Evolutionary conservation across 768 basidiomycete genomes (phyloP), one percentile per base, ranked within the genome.

Genomic region (Suillus plorans): DNA sequence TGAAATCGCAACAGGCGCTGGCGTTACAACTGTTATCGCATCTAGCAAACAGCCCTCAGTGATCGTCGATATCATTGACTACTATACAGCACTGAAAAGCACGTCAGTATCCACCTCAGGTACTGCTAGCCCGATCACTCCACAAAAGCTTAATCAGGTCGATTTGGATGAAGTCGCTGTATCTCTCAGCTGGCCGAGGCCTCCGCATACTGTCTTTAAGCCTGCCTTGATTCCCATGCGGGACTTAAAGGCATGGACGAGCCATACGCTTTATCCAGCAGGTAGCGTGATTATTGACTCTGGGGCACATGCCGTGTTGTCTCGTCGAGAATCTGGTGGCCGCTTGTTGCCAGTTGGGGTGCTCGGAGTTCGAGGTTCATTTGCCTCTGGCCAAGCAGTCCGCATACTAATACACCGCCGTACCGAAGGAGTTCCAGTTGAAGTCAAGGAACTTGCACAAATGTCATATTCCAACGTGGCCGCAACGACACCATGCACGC

Each of bases 331-430:
- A 72, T 94, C 92, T 5, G 97, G 96, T 16, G 96, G 96, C 8
- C 84, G 96, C 8, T 79, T 99, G 10, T 85, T 99, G n/a, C 88
- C 97, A 1, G 96, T 87, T 12, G 97, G 97, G 20, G 96, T 99
- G 4, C 72, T 94, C 22, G 89, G 88, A 14, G 89, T 98, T 60
- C 85, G 89, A 56, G 97, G 97, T 20, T 86, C 86, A 0, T 99
- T 99, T 73, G 97, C 96, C 1, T 90, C 91, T 2, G 95, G 95
- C 6, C 97, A 99, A 76, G 97, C 97, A 6, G 97, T 99, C 47
- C 84, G 88, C 39, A 89, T 99, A 59, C 82, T 91, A 63, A 82
- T 93, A 14, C 82, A 83, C 39, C 78, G 79, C 41, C 71, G 72
- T 18, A 68, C 76, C 22, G 76, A 73, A 65, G 68, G 67, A 25